Base-by-base conservation (phyloP, 768 basidiomycete species). In the Phlegmacium glaucopus region DNA sequence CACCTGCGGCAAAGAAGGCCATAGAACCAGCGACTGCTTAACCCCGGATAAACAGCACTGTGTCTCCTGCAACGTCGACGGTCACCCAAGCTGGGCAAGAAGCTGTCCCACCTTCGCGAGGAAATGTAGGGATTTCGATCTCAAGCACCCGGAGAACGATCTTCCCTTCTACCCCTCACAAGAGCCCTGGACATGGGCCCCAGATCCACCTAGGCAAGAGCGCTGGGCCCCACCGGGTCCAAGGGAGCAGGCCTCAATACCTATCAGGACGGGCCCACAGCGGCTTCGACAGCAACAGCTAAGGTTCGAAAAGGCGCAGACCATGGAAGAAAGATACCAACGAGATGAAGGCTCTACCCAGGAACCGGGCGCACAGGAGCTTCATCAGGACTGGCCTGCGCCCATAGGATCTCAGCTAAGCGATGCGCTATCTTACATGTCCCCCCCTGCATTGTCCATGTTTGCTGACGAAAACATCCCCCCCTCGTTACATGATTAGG, bases 21-120 rank as follows among this genome's bases (percentile, higher is more conserved):
- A 54, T 22, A 30, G 47, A 25, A 48, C 55, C 7, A 44, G 13
- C 6, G 18, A 39, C 7, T 55, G 51, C 44, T 38, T 25, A 16
- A 49, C 11, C 27, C 4, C 10, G 5, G 17, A 38, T 3, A 28
- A 36, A 4, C 13, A 18, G 7, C 13, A n/a, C 15, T 62, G 61
- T 34, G 38, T 44, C 2, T 48, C 58, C 1, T 63, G 61, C 45
- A 47, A 49, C 0, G 41, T 4, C 1, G 15, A 50, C 0, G 46
- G 34, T 6, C 63, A 64, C 28, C 16, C 49, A 13, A 63, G 61
- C 52, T 56, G 47, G 36, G n/a, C n/a, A n/a, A n/a, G n/a, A n/a
- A n/a, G n/a, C n/a, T n/a, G n/a, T n/a, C n/a, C n/a, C n/a, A n/a
- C n/a, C n/a, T n/a, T n/a, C n/a, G n/a, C n/a, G n/a, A n/a, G n/a